phyloP scores from a whole-genome alignment of 345 rosid species.

The Eucalyptus regnans region DNA sequence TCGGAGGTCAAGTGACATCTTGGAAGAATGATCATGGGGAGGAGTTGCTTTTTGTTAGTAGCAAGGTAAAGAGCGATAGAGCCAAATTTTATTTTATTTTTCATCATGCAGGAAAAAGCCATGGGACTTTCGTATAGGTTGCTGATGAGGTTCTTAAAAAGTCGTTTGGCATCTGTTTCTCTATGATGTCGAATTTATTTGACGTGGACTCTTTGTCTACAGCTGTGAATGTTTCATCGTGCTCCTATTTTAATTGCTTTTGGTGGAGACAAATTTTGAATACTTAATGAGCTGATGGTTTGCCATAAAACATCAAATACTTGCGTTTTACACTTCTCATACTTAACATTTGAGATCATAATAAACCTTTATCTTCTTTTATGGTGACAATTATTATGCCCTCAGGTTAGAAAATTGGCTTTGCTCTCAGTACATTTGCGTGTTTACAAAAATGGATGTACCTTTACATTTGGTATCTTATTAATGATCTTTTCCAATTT shows the following conservation, averaged over 20 bases:
- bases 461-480: background rate
- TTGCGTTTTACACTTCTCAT: background rate
- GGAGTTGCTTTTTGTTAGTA: constrained; percentile 12
- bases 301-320: background rate
- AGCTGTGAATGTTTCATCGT: background rate
- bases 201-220: background rate
- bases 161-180: background rate
- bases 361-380: background rate
- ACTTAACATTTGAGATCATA: background rate
- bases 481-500: background rate
- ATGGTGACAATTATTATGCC: background rate
- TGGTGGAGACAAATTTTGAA: background rate
- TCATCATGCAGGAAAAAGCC: background rate
- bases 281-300: background rate
- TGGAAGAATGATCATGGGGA: constrained; percentile 92
- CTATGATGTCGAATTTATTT: background rate
- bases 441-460: background rate
- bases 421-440: background rate
- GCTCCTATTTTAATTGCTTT: background rate
- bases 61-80: background rate
- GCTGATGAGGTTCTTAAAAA: background rate
- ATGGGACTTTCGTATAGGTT: background rate
- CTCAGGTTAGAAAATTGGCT: background rate
- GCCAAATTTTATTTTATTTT: background rate
- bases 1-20: constrained; percentile 89